Conservation (phyloP, 1,284 basidiomycete species). For the Ganoderma lucidum region DNA sequence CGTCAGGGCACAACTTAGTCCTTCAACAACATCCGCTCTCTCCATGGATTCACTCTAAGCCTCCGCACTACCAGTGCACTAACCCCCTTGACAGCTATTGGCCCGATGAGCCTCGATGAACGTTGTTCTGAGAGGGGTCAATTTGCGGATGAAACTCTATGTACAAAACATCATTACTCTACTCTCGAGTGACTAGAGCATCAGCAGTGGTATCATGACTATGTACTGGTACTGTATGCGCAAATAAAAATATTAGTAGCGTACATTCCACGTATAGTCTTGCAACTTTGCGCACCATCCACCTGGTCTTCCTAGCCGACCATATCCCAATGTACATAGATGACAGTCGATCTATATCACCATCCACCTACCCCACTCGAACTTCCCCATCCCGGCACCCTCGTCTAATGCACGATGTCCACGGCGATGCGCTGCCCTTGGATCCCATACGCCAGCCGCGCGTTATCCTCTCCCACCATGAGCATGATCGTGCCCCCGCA, state of each 20-base stretch:
- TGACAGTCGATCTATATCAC: too few relatives aligned
- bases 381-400: background rate
- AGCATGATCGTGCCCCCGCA: constrained; percentile 22
- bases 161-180: background rate
- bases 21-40: too few relatives aligned
- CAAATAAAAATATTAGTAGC: background rate
- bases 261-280: background rate
- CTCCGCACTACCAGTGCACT: too few relatives aligned
- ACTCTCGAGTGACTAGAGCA: background rate
- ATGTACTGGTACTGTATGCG: background rate
- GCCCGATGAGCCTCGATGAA: too few relatives aligned
- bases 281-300: background rate
- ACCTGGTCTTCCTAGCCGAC: too few relatives aligned
- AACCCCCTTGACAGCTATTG: too few relatives aligned
- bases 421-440: constrained; percentile 22
- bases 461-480: constrained; percentile 20
- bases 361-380: background rate
- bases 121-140: background rate
- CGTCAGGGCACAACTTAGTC: too few relatives aligned
- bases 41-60: too few relatives aligned
- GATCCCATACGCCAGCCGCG: constrained; percentile 15
- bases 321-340: too few relatives aligned
- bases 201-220: constrained; percentile 2
- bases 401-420: constrained; percentile 19
- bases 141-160: background rate